Base-by-base conservation (phyloP, 495 filamentous ascomycete species). In the Corynascus novoguineensis region DNA sequence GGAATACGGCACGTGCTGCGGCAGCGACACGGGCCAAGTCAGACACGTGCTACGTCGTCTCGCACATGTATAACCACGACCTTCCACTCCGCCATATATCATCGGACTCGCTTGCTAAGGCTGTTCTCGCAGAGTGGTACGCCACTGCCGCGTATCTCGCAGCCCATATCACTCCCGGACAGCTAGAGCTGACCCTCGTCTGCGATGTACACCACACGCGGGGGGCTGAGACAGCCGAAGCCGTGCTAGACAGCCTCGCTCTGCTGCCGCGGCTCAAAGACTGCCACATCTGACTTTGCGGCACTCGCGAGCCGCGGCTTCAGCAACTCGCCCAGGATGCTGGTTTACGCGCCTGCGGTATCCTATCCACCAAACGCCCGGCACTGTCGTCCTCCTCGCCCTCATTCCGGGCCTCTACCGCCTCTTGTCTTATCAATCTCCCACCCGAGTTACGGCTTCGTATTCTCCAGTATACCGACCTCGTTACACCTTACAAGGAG, bases 71-170 rank as follows among this genome's bases (percentile, higher is more conserved):
- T 17, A 9, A 1, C 7, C 21, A 24, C 40, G 40, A 44, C 14
- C 5, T 4, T 3, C 40, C 40, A 0, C 19, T 44, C 21, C 40
- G 40, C 8, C 19, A 21, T 3, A n/a, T n/a, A n/a, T n/a, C n/a
- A 12, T 44, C 40, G 8, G 1, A 44, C 19, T 1, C 40, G 5
- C 24, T 21, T 10, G 15, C 19, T n/a, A 48, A 17, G 17, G 29
- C 42, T 7, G 35, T 59, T 42, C 14, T 59, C 3, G 12, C 9
- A 32, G 57, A 59, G 34, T 59, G 50, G 50, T 37, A 59, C 44
- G n/a, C 10, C 1, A 34, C 57, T 1, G 57, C 44, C 1, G 41
- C 29, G 0, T 35, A 41, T 15, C 7, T 59, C 5, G 48, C 49
- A 19, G 24, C 44, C 22, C 41, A 35, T 32, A 15, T 29, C 25